Evolutionary conservation across 1,284 basidiomycete species (phyloP).

Genomic region (Sporisorium scitamineum): DNA sequence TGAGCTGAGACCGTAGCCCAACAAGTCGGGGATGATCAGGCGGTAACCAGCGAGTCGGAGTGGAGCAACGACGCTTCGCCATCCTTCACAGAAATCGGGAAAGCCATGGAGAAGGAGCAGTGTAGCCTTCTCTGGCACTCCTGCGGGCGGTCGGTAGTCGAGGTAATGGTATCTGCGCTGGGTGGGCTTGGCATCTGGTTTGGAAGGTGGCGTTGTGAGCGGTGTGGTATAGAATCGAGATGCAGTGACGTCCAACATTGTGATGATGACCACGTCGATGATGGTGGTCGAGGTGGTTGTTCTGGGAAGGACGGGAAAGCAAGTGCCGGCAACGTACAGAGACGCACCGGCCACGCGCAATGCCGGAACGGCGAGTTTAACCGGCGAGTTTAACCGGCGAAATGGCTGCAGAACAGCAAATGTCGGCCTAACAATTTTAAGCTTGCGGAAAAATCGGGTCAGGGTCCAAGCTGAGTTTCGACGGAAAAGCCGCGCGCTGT

Average conservation of each 20-base stretch:
- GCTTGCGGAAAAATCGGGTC: not conserved
- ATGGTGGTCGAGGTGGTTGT: not conserved
- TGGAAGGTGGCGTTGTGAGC: conserved; percentile 41
- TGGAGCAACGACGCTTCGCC: conserved; percentile 48
- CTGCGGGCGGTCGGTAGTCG: conserved; percentile 46
- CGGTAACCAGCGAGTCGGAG: conserved; percentile 51
- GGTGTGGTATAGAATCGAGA: conserved; percentile 59
- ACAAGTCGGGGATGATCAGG: conserved; percentile 56
- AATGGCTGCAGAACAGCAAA: not conserved
- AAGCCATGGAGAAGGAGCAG: conserved; percentile 61
- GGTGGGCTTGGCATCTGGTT: conserved; percentile 42
- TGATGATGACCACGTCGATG: not conserved
- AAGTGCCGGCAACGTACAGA: conserved; percentile 7
- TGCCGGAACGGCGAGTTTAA: not conserved
- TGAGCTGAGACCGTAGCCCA: conserved; percentile 55
- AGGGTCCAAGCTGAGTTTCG: conserved; percentile 10
- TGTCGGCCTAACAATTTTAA: conserved; percentile 1
- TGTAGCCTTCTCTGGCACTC: conserved; percentile 41
- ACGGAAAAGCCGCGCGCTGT: not conserved
- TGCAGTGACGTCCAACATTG: conserved; percentile 37
- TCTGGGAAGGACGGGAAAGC: not conserved
- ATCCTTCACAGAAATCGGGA: conserved; percentile 52
- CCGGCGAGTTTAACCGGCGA: too few relatives aligned
- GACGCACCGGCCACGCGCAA: not conserved
- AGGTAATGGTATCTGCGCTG: conserved; percentile 61